phyloP scores from a whole-genome alignment of 257 asterid genomes.

The Fraxinus quadrangulata region DNA sequence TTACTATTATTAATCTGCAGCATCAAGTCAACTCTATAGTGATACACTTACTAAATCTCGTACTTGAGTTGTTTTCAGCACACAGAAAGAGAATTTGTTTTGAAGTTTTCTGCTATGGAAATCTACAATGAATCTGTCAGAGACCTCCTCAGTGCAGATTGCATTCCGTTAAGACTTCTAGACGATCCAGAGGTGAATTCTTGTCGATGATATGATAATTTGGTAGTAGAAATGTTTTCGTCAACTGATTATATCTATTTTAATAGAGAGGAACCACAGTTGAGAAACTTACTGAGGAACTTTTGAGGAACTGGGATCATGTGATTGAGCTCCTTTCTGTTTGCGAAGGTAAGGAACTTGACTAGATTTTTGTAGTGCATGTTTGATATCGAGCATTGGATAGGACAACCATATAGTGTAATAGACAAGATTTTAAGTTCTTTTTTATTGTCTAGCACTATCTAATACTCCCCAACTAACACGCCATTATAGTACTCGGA shows the following conservation, averaged over 20 bases:
- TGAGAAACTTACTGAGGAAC: conserved; percentile 89
- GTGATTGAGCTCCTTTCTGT: conserved; percentile 72
- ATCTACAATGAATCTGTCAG: conserved; percentile 92
- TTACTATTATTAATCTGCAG: background rate
- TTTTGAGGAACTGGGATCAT: conserved; percentile 76
- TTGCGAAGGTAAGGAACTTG: conserved; percentile 66
- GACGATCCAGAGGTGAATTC: conserved; percentile 91
- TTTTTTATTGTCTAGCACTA: background rate
- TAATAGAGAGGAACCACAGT: conserved; percentile 83
- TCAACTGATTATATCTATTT: conserved; percentile 23
- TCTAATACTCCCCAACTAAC: background rate
- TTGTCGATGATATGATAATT: conserved; percentile 7
- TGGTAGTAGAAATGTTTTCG: background rate
- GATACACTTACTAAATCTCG: conserved; percentile 12
- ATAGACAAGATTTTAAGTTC: background rate
- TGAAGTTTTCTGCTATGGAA: conserved; percentile 94
- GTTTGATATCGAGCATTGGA: background rate
- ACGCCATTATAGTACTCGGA: background rate
- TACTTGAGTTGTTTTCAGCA: conserved; percentile 53
- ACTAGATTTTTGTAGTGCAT: background rate
- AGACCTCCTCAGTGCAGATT: conserved; percentile 78
- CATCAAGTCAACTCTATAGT: conserved; percentile 1
- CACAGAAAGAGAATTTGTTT: conserved; percentile 61
- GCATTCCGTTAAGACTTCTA: conserved; percentile 74
- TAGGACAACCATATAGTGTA: background rate